These are phyloP conservation scores for Prillingera fragicola DNA, from an alignment of 1,284 basidiomycete species.

Conservation along the genomic window DNA sequence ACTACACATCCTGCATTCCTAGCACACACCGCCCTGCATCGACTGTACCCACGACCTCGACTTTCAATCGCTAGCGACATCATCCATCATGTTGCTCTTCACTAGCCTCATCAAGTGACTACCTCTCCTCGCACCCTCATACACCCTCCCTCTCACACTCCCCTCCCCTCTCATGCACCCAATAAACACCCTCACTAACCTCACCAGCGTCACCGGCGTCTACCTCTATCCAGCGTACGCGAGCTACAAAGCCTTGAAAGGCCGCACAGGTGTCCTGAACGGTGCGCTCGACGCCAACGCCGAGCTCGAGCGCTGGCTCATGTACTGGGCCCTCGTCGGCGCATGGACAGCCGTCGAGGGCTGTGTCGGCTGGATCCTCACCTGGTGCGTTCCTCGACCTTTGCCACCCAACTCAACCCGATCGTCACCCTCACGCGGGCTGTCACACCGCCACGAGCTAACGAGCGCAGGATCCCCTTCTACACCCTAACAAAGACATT, in stretches of 20 bases:
- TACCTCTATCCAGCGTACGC: slow-evolving; percentile 50
- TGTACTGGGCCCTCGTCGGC: slow-evolving; percentile 57
- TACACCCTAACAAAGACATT: slow-evolving; percentile 68
- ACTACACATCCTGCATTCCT: no score
- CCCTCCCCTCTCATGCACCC: neutral
- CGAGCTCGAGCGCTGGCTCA: slow-evolving; percentile 44
- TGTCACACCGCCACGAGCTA: neutral
- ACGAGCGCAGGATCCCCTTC: slow-evolving; percentile 63
- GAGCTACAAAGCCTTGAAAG: slow-evolving; percentile 53
- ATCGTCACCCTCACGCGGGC: neutral
- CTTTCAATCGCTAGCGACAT: no score
- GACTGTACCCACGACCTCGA: no score
- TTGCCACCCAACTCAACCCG: neutral
- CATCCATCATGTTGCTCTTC: slow-evolving; percentile 11
- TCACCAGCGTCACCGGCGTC: slow-evolving; percentile 34
- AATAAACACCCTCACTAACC: slow-evolving; percentile 3
- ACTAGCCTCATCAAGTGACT: slow-evolving; percentile 13
- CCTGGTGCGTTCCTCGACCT: slow-evolving; percentile 55
- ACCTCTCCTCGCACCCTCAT: neutral
- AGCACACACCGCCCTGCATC: no score
- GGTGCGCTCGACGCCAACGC: slow-evolving; percentile 57
- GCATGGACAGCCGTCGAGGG: slow-evolving; percentile 64
- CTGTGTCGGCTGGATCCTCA: slow-evolving; percentile 61
- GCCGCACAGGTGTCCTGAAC: slow-evolving; percentile 56
- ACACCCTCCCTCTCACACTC: neutral